phyloP scores from a whole-genome alignment of 768 basidiomycete genomes.

The Suillus alpinus region DNA sequence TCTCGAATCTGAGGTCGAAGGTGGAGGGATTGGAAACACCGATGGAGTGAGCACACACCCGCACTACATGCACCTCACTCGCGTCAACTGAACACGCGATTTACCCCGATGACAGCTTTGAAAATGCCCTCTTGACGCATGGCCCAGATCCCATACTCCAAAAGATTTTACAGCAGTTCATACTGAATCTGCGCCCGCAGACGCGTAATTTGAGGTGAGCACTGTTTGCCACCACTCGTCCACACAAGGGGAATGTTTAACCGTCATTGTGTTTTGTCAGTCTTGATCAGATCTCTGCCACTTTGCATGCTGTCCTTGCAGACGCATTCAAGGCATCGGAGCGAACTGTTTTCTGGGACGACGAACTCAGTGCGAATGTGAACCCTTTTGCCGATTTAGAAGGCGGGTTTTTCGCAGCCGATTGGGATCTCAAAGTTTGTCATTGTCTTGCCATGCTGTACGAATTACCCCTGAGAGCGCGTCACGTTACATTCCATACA shows the following conservation, averaged over 20 bases:
- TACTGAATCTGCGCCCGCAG: constrained; percentile 79
- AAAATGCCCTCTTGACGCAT: constrained; percentile 70
- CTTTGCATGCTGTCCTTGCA: constrained; percentile 62
- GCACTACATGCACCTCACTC: constrained; percentile 15
- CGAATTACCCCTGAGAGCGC: constrained; percentile 27
- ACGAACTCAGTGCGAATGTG: constrained; percentile 59
- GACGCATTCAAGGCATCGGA: constrained; percentile 74
- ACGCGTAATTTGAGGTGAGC: constrained; percentile 88
- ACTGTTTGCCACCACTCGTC: constrained; percentile 31
- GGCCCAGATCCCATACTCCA: constrained; percentile 74
- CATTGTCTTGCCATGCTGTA: constrained; percentile 20
- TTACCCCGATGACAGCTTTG: constrained; percentile 52
- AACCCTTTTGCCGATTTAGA: constrained; percentile 68
- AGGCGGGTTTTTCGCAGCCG: constrained; percentile 76
- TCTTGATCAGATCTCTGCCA: constrained; percentile 78
- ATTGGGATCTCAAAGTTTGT: constrained; percentile 81
- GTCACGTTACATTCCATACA: constrained; percentile 31
- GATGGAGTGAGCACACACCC: constrained; percentile 67
- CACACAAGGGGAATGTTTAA: constrained; percentile 27
- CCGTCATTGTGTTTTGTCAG: constrained; percentile 43
- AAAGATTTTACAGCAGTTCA: constrained; percentile 70
- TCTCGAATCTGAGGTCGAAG: constrained; percentile 71
- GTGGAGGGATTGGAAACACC: constrained; percentile 77
- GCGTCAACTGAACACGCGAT: constrained; percentile 32
- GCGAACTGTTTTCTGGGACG: constrained; percentile 80